Conservation (phyloP, 257 asterid genomes). For the Nicotiana obtusifolia region DNA sequence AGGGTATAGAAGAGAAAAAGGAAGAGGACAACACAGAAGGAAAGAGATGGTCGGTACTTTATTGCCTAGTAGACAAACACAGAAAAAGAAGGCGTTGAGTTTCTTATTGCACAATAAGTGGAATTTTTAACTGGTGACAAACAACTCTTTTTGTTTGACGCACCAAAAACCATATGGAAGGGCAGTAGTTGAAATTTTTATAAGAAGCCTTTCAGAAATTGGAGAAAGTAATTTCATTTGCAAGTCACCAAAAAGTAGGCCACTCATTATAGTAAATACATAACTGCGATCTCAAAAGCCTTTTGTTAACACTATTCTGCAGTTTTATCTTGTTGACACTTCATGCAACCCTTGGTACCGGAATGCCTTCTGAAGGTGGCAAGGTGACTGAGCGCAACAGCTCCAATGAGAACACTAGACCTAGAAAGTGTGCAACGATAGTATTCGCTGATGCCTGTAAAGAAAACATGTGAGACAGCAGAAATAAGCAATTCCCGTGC, state of each 20-base stretch:
- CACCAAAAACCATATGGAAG: background rate
- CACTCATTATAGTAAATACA: background rate
- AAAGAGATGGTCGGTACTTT: background rate
- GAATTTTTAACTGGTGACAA: background rate
- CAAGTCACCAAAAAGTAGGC: background rate
- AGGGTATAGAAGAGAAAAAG: background rate
- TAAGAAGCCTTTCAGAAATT: background rate
- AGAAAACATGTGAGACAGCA: background rate
- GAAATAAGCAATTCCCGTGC: background rate
- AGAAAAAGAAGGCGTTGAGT: background rate
- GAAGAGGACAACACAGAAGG: no score
- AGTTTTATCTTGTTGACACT: background rate
- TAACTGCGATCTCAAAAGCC: background rate
- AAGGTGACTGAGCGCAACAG: conserved; percentile 84
- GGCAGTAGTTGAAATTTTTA: background rate
- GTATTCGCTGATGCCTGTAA: conserved; percentile 91
- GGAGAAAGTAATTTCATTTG: background rate
- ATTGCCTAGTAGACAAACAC: background rate
- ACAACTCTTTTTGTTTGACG: background rate
- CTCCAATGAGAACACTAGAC: conserved; percentile 79
- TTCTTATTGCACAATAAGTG: background rate
- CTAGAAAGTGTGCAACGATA: conserved; percentile 83
- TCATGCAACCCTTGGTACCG: conserved; percentile 60
- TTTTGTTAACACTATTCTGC: background rate
- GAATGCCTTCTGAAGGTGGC: conserved; percentile 62